Percentiles rank a stretch among this genome's conserved stretches.
These are phyloP conservation scores for Rhodosporidiobolus sp. DNA, from an alignment of 768 basidiomycete species.

Conservation along the genomic window DNA sequence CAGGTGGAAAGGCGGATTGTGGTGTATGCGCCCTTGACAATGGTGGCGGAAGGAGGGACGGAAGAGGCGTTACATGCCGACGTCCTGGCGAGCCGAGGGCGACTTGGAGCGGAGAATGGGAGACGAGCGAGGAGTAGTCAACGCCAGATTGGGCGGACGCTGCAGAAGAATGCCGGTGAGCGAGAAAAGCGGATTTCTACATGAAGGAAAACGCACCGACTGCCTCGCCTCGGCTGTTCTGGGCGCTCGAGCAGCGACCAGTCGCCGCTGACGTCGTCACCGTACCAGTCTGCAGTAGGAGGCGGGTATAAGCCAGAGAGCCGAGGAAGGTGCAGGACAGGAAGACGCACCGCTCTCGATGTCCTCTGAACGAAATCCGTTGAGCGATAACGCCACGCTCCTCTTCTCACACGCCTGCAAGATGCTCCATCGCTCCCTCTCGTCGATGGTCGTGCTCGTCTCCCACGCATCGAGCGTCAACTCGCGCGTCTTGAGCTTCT, in stretches of 20 bases:
- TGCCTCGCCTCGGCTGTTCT: neutral
- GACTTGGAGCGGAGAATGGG: too few relatives aligned
- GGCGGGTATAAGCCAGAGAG: neutral
- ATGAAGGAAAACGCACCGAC: neutral
- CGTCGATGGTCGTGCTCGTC: neutral
- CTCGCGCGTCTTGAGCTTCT: neutral
- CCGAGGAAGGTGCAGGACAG: neutral
- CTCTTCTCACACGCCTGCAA: neutral
- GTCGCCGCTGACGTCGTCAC: neutral
- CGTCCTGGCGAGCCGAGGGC: too few relatives aligned
- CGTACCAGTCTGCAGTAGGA: conserved; percentile 2
- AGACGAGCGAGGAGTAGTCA: too few relatives aligned
- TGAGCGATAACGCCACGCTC: neutral
- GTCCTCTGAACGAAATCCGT: conserved; percentile 1
- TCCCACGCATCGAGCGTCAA: conserved; percentile 15
- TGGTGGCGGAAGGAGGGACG: too few relatives aligned
- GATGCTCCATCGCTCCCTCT: neutral
- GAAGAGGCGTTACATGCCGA: too few relatives aligned
- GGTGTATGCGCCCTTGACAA: too few relatives aligned
- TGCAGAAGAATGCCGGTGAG: neutral
- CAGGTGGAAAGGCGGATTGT: too few relatives aligned
- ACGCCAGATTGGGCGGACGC: neutral
- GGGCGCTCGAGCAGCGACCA: neutral
- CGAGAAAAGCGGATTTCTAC: too few relatives aligned
- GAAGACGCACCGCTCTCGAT: conserved; percentile 17